Evolutionary conservation across 352 stramenopile genomes (phyloP).

Genomic region (Phytophthora lateralis): DNA sequence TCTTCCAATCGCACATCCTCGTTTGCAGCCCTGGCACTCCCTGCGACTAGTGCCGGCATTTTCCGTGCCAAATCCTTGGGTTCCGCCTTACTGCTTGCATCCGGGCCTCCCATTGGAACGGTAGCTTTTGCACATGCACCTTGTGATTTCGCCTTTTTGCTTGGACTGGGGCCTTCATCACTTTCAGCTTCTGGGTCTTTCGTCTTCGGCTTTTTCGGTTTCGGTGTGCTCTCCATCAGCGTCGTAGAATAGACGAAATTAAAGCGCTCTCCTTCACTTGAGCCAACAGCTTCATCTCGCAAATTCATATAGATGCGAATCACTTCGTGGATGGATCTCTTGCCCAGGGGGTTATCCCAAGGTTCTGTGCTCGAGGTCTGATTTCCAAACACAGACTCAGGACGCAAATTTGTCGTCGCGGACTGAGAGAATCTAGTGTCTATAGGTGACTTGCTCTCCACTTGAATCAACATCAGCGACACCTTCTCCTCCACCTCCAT

Average conservation of each 20-base stretch:
- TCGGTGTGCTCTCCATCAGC: background rate
- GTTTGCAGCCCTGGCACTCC: background rate
- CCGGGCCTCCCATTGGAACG: background rate
- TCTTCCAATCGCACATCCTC: background rate
- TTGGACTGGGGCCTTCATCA: background rate
- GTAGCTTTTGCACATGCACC: background rate
- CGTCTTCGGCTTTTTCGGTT: background rate
- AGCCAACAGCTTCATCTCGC: slow-evolving; percentile 2
- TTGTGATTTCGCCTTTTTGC: background rate
- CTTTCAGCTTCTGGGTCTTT: background rate
- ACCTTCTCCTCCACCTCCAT: background rate
- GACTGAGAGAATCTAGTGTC: slow-evolving; percentile 2
- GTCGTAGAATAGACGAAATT: slow-evolving; percentile 12
- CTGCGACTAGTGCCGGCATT: too few relatives aligned
- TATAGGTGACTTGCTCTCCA: slow-evolving; percentile 5
- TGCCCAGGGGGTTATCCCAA: background rate
- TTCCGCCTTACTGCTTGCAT: background rate
- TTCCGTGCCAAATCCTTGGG: background rate
- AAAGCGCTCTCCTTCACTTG: background rate
- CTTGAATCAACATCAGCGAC: slow-evolving; percentile 18
- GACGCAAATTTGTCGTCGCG: slow-evolving; percentile 5
- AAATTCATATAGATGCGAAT: slow-evolving; percentile 28
- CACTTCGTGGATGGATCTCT: slow-evolving; percentile 2
- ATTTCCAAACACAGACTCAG: slow-evolving; percentile 15
- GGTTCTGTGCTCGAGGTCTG: too few relatives aligned